Evolutionary conservation across 805 yeast species (phyloP).

Genomic region (Saccharomycopsis synnaedendra): DNA sequence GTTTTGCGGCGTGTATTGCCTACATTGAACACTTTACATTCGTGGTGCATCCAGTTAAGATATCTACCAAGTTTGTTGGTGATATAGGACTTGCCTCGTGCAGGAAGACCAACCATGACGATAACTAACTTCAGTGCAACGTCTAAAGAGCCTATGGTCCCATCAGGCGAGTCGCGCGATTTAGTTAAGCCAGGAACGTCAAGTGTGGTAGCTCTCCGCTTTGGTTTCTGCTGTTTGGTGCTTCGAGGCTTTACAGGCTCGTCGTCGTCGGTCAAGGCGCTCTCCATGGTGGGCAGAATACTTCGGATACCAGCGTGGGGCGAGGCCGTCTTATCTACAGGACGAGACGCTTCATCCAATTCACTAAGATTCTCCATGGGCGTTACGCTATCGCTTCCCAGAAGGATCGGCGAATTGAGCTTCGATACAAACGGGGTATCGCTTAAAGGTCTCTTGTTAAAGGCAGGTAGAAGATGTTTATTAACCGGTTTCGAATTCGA

Average conservation of each 20-base stretch:
- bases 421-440: conserved; percentile 52
- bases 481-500: background rate
- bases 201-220: conserved; percentile 65
- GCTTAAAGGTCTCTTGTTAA: conserved; percentile 60
- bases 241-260: background rate
- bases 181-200: conserved; percentile 90
- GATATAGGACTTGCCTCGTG: conserved; percentile 88
- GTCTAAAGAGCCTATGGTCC: conserved; percentile 42
- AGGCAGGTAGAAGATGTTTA: conserved; percentile 31
- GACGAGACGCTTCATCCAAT: background rate
- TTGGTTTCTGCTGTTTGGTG: conserved; percentile 17
- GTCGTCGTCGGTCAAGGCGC: background rate
- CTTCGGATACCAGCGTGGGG: no score
- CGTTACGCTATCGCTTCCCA: conserved; percentile 21
- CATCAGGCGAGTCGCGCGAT: conserved; percentile 70
- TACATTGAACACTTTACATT: conserved; percentile 83
- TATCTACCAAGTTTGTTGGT: conserved; percentile 86
- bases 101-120: conserved; percentile 76
- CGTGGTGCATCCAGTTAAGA: conserved; percentile 89
- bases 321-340: no score
- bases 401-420: conserved; percentile 19
- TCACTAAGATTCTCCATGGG: background rate
- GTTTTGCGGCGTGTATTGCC: conserved; percentile 81
- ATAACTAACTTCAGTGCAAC: conserved; percentile 79
- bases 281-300: background rate